phyloP scores from a whole-genome alignment of 106 monocot species.

The Posidonia australis region DNA sequence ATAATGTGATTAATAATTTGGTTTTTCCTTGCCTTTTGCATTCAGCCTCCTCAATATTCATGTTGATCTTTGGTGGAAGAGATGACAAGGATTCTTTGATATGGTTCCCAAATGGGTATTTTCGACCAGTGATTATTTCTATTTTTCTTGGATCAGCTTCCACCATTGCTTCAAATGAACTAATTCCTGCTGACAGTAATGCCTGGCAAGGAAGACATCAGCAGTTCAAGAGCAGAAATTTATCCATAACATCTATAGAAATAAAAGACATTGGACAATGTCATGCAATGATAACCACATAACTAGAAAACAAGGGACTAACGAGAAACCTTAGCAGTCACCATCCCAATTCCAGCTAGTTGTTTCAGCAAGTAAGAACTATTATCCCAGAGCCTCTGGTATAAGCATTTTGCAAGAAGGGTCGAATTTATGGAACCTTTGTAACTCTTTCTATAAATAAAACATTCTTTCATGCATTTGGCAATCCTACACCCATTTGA shows the following conservation, averaged over 20 bases:
- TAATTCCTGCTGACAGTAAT: conserved; percentile 56
- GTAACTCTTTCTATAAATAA: conserved; percentile 79
- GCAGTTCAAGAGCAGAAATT: conserved; percentile 7
- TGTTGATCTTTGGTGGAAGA: conserved; percentile 66
- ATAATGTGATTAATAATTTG: conserved; percentile 47
- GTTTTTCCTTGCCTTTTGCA: conserved; percentile 49
- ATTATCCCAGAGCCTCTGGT: conserved; percentile 85
- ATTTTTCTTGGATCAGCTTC: conserved; percentile 93
- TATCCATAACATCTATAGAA: neutral
- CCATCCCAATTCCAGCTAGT: conserved; percentile 94
- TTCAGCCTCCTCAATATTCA: conserved; percentile 51
- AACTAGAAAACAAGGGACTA: neutral
- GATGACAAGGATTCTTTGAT: conserved; percentile 65
- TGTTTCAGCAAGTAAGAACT: conserved; percentile 85
- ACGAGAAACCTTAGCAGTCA: conserved; percentile 79
- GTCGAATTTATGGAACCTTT: conserved; percentile 59
- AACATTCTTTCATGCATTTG: conserved; percentile 94
- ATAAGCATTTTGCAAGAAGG: conserved; percentile 70
- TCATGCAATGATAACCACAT: neutral
- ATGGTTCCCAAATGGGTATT: conserved; percentile 90
- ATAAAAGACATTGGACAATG: neutral
- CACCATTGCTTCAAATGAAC: conserved; percentile 53
- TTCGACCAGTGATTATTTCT: conserved; percentile 84
- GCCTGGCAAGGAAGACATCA: conserved; percentile 37
- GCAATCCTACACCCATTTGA: conserved; percentile 79